phyloP scores from a whole-genome alignment of 768 basidiomycete species.

The Lactifluus hygrophoroides region DNA sequence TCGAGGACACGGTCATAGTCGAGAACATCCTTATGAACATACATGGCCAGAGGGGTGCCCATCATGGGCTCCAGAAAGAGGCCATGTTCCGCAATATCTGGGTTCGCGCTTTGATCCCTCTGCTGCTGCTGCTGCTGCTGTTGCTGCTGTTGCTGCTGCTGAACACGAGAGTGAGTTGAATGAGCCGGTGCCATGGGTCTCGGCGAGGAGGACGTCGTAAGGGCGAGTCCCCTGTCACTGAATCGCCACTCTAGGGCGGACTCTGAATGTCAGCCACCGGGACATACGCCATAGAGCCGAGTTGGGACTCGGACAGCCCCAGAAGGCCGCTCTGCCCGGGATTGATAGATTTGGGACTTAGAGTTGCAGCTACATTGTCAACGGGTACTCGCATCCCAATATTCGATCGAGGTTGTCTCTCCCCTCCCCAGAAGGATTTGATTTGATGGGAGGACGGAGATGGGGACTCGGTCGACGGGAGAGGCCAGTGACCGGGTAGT shows the following conservation, averaged over 20 bases:
- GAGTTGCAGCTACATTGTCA: too few relatives aligned
- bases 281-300: too few relatives aligned
- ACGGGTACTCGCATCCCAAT: too few relatives aligned
- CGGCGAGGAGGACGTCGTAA: conserved; percentile 21
- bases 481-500: background rate
- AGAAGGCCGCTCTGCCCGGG: too few relatives aligned
- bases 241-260: conserved; percentile 19
- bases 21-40: conserved; percentile 73
- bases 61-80: conserved; percentile 81
- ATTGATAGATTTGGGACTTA: too few relatives aligned
- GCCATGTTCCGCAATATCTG: conserved; percentile 25
- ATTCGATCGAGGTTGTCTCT: too few relatives aligned
- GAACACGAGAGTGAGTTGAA: conserved; percentile 45
- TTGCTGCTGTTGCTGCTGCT: conserved; percentile 36
- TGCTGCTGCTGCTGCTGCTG: conserved; percentile 31
- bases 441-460: background rate
- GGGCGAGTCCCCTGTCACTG: conserved; percentile 23
- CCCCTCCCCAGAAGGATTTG: too few relatives aligned
- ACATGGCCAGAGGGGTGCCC: conserved; percentile 65
- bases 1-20: conserved; percentile 57
- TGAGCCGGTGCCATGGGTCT: conserved; percentile 83
- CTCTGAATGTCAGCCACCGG: conserved; percentile 14
- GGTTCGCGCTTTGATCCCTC: conserved; percentile 27
- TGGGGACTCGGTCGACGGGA: too few relatives aligned
- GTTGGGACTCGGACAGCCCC: too few relatives aligned